Percentiles rank a stretch among this genome's conserved stretches.
Evolutionary conservation across 2,329 filamentous ascomycete genomes (phyloP).

Genomic region (Exophiala bonariae): DNA sequence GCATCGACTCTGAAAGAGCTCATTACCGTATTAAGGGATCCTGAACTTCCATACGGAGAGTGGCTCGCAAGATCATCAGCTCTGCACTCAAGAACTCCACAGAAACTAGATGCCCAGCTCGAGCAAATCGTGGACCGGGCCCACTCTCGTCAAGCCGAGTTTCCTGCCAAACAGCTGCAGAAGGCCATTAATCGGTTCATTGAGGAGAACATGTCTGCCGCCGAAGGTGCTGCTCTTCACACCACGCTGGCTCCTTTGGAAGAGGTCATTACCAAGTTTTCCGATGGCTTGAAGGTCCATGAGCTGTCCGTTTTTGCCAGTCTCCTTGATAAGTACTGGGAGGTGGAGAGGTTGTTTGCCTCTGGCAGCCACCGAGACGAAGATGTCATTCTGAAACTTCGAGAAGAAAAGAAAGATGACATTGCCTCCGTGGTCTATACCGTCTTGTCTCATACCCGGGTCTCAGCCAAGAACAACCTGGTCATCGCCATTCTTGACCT

Average conservation of each 20-base stretch:
- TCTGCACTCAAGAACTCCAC: slow-evolving; percentile 94
- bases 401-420: slow-evolving; percentile 95
- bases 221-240: slow-evolving; percentile 73
- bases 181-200: slow-evolving; percentile 87
- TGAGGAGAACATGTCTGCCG: slow-evolving; percentile 75
- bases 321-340: slow-evolving; percentile 78
- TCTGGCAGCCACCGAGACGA: slow-evolving; percentile 84
- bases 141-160: slow-evolving; percentile 75
- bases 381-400: slow-evolving; percentile 86
- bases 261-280: slow-evolving; percentile 75
- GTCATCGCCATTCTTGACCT: slow-evolving; percentile 88
- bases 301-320: slow-evolving; percentile 80
- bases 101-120: slow-evolving; percentile 82
- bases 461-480: slow-evolving; percentile 91
- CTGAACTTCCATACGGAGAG: slow-evolving; percentile 91
- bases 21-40: slow-evolving; percentile 83
- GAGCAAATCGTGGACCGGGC: slow-evolving; percentile 83
- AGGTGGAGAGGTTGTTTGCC: slow-evolving; percentile 84
- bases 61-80: slow-evolving; percentile 96
- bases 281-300: slow-evolving; percentile 84
- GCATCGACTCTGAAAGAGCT: slow-evolving; percentile 79
- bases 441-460: slow-evolving; percentile 89
- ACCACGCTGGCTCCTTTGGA: slow-evolving; percentile 72
- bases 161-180: slow-evolving; percentile 82
- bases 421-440: slow-evolving; percentile 80